Base-by-base conservation (phyloP, 345 rosid species). In the Nasturtium officinale region DNA sequence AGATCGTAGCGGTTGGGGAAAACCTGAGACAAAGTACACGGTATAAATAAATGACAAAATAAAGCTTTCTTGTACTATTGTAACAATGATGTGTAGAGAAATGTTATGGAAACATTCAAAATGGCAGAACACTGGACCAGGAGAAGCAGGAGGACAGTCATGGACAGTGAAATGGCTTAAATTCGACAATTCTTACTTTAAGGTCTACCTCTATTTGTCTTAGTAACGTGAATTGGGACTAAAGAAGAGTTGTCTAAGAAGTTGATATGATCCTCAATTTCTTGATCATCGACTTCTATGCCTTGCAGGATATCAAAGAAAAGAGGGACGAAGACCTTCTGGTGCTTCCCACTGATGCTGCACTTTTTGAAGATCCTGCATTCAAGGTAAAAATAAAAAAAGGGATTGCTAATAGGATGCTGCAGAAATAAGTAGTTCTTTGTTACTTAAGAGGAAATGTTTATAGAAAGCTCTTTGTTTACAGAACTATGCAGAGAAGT, bases 1-100 rank as follows among this genome's bases (percentile, higher is more conserved):
- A 77, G 98, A 91, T n/a, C 96, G 97, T 48, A 94, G 98, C 78
- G 92, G 95, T 70, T 91, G 96, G 97, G 98, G 98, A 48, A 91
- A 91, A 77, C 85, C 90, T 40, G 98, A 91, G 82, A 91, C 97
- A 0, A 94, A 91, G 72, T 86, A 91, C 78, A 94, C 95, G 93
- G 98, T 94, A 94, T 33, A n/a, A 85, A 65, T 21, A 35, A 61
- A 73, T 47, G 6, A 69, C 3, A 26, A 15, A 37, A 18, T 13
- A 17, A 12, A 47, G 23, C 48, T 77, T 10, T 45, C 2, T 56
- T 65, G 0, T 15, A 4, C 9, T 37, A 38, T 56, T 62, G 29
- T 16, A 5, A 40, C 26, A 26, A 5, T 68, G 55, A 52, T n/a
- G 61, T 61, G 38, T 30, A 26, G 28, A 67, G 28, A 25, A 25